phyloP scores from a whole-genome alignment of 164 flowering plant genomes.

The Vitis riparia region DNA sequence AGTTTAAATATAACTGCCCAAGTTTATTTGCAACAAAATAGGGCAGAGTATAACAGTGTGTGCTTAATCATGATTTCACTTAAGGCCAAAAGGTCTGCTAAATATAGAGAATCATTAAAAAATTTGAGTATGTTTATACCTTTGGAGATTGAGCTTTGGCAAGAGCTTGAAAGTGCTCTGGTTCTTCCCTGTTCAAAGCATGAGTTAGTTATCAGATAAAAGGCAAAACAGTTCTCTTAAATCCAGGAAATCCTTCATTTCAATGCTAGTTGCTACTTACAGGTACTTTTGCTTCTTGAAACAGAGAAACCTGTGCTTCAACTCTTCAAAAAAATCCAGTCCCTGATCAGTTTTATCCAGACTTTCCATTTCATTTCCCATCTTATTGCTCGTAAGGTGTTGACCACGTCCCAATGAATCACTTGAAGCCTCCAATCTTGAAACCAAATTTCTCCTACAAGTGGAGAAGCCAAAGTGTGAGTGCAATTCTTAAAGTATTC shows the following conservation, averaged over 20 bases:
- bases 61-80: too few relatives aligned
- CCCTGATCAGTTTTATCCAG: slow-evolving; percentile 16
- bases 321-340: slow-evolving; percentile 39
- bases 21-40: not conserved
- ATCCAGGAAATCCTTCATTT: not conserved
- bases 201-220: not conserved
- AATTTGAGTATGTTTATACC: slow-evolving; percentile 33
- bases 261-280: slow-evolving; percentile 39
- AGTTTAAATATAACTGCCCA: slow-evolving; percentile 17
- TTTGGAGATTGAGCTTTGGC: slow-evolving; percentile 73
- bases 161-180: slow-evolving; percentile 57
- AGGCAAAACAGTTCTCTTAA: not conserved
- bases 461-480: slow-evolving; percentile 5
- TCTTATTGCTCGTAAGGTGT: slow-evolving; percentile 18
- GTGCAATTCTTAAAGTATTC: not conserved
- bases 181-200: slow-evolving; percentile 47
- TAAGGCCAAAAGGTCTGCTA: not conserved
- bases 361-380: slow-evolving; percentile 23
- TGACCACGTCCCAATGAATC: slow-evolving; percentile 23
- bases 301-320: slow-evolving; percentile 63
- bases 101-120: not conserved
- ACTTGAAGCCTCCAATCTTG: slow-evolving; percentile 34
- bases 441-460: slow-evolving; percentile 28
- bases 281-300: slow-evolving; percentile 67
- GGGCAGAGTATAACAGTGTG: too few relatives aligned